phyloP scores from a whole-genome alignment of 208 protist genomes.

The Naegleria gruberi region DNA sequence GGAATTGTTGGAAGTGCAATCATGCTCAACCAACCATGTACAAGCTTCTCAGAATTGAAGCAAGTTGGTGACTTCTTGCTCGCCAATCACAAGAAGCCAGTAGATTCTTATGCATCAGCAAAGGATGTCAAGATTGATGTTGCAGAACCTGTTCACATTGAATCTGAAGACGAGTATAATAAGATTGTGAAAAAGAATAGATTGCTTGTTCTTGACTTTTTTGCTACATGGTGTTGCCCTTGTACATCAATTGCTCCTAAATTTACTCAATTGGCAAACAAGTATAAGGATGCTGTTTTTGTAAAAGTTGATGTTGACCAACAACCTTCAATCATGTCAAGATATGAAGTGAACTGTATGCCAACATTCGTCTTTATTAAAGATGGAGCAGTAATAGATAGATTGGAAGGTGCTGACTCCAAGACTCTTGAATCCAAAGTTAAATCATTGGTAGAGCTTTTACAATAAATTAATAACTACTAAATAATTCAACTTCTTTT shows the following conservation, averaged over 20 bases:
- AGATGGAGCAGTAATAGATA: slow-evolving; percentile 29
- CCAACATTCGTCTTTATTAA: slow-evolving; percentile 42
- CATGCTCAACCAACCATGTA: not conserved
- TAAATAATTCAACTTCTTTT: too few relatives aligned
- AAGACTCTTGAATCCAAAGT: slow-evolving; percentile 23
- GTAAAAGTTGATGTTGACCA: slow-evolving; percentile 44
- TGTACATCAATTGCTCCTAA: slow-evolving; percentile 37
- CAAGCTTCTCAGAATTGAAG: not conserved
- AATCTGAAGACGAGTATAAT: not conserved
- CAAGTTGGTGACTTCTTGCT: not conserved
- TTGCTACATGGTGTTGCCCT: slow-evolving; percentile 40
- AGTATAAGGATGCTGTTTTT: slow-evolving; percentile 38
- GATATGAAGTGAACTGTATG: slow-evolving; percentile 28
- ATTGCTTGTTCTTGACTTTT: slow-evolving; percentile 39
- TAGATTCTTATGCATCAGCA: not conserved
- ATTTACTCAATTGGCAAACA: slow-evolving; percentile 21
- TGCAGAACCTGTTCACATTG: not conserved
- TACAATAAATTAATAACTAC: too few relatives aligned
- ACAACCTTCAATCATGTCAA: not conserved
- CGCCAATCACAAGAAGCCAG: not conserved
- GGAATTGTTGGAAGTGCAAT: not conserved
- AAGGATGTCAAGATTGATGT: not conserved
- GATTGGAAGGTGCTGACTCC: slow-evolving; percentile 35
- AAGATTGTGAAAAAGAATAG: not conserved
- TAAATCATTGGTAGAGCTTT: not conserved